Base-by-base conservation (phyloP, 192 early-diverging fungal genomes). In the Linnemannia hyalina region DNA sequence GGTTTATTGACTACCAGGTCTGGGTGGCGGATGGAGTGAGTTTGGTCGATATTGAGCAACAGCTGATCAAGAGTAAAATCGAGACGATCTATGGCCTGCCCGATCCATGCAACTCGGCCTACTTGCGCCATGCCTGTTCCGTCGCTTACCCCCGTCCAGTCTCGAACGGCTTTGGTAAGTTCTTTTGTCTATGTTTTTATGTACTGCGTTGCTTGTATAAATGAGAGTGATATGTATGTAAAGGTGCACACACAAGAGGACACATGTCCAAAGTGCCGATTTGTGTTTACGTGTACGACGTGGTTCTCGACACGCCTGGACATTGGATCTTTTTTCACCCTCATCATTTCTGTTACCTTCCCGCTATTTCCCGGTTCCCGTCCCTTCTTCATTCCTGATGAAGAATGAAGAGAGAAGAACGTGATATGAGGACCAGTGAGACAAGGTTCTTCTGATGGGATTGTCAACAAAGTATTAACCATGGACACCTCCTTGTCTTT, bases 91-190 rank as follows among this genome's bases (percentile, higher is more conserved):
- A 41, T 18, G 22, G 29, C 3, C 42, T 78, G 47, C 65, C 76
- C 0, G 84, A 86, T 35, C 84, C 84, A 6, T 86, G 84, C 76
- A 77, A 60, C 26, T 86, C 84, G 9, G 73, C 79, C 15, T 86
- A 81, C 49, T 35, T 86, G 60, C 1, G 75, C 22, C 81, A 86
- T 35, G 44, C 70, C 3, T 86, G 84, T 65, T 86, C 84, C 5
- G 70, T 75, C 9, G 84, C 84, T 47, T 86, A 77, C 44, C 84
- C 84, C 55, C 63, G 84, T 42, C 84, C 84, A 13, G 80, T 86
- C 70, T 35, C 55, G 4, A 86, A 40, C 20, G 84, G 79, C 22
- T 44, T 71, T 49, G 38, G 84, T 86, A 86, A 78, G 75, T 80
- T 3, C 40, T n/a, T 73, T 46, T n/a, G 7, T 4, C n/a, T 26